phyloP scores from a whole-genome alignment of 495 filamentous ascomycete genomes.

The Penicillium maclennaniae region DNA sequence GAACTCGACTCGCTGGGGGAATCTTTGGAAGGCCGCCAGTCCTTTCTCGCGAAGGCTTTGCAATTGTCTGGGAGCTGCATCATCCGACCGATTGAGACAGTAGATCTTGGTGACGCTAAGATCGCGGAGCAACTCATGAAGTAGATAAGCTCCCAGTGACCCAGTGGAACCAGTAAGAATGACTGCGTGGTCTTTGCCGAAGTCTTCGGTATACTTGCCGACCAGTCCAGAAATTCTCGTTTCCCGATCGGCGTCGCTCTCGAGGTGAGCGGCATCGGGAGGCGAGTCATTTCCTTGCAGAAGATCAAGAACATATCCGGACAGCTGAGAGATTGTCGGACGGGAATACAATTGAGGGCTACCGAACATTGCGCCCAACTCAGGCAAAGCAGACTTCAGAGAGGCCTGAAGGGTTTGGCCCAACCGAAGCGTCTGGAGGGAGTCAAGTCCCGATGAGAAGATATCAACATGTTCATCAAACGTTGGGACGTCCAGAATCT shows the following conservation, averaged over 20 bases:
- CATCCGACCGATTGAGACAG: conserved; percentile 48
- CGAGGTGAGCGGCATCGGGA: not conserved
- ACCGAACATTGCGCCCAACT: not conserved
- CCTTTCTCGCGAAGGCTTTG: conserved; percentile 14
- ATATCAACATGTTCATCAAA: conserved; percentile 7
- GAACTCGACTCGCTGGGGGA: conserved; percentile 36
- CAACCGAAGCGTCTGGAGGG: conserved; percentile 12
- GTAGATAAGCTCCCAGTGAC: conserved; percentile 52
- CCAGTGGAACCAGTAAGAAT: conserved; percentile 57
- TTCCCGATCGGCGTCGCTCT: conserved; percentile 6
- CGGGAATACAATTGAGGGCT: conserved; percentile 11
- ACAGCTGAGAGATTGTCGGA: conserved; percentile 13
- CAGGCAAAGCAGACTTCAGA: conserved; percentile 3
- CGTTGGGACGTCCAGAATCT: not conserved
- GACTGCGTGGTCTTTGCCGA: conserved; percentile 10
- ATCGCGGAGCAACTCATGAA: conserved; percentile 40
- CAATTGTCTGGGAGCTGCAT: conserved; percentile 18
- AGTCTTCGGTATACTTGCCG: conserved; percentile 11
- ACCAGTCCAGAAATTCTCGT: conserved; percentile 5
- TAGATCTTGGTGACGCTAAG: conserved; percentile 43
- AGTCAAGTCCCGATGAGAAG: conserved; percentile 16
- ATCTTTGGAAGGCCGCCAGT: conserved; percentile 2
- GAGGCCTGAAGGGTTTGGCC: conserved; percentile 5
- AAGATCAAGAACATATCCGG: conserved; percentile 7
- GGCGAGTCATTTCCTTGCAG: conserved; percentile 7